Base-by-base conservation (phyloP, 2,329 filamentous ascomycete genomes). In the Phoma sp. region DNA sequence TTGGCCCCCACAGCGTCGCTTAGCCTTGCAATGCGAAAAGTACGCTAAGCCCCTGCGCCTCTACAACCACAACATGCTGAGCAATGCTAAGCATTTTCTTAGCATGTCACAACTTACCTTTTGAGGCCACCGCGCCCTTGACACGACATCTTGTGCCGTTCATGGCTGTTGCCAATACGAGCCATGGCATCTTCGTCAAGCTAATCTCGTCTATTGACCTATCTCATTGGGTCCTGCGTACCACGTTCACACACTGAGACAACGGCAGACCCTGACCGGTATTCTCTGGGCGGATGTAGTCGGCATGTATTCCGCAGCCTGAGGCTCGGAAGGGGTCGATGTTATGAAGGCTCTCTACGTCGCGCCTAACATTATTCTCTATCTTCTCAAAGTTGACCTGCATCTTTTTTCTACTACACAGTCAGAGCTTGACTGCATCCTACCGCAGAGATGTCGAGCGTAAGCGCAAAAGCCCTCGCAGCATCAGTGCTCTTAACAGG, bases 111-210 rank as follows among this genome's bases (percentile, higher is more conserved):
- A 24, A 46, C 64, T 63, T 64, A 43, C 56, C 49, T 45, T 14
- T 60, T 59, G 38, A 9, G 50, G 49, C 42, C 24, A 52, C 55
- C 56, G 55, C 53, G 32, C 50, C 52, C 40, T 52, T 60, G 61
- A 59, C 61, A 66, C 63, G 52, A 61, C 49, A 52, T 33, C 47
- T 61, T 54, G 55, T 63, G 50, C 64, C 37, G 47, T 47, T 58
- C 49, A 61, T 51, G 51, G 50, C 36, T 55, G 42, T 38, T 33
- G 24, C 42, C 43, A 48, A 61, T 60, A 62, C 61, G 57, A 57
- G 47, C n/a, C 30, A 55, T 60, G 55, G 57, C 49, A 38, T 43
- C 40, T 22, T 22, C 48, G 54, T 41, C 6, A 43, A 54, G 39
- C 54, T 47, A 52, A 55, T 54, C 30, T 41, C 38, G 52, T 14